These are phyloP conservation scores for Prunus dulcis DNA, from an alignment of 306 rosid genomes.

Conservation along the genomic window DNA sequence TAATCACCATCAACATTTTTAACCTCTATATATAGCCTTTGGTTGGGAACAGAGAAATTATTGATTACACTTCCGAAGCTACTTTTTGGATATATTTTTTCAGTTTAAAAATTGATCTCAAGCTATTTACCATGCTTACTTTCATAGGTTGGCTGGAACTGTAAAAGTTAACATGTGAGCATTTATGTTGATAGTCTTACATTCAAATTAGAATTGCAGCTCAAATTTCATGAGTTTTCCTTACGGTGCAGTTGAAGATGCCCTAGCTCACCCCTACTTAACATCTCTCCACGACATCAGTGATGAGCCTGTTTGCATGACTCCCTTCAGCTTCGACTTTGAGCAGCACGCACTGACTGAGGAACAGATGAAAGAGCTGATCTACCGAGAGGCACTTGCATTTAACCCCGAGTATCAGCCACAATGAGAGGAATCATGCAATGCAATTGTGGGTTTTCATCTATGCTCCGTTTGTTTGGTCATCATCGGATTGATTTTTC, in stretches of 20 bases:
- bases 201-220: not conserved
- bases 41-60: not conserved
- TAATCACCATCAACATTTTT: not conserved
- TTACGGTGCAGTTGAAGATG: constrained; percentile 70
- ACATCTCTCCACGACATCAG: constrained; percentile 96
- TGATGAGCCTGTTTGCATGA: constrained; percentile 93
- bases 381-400: constrained; percentile 89
- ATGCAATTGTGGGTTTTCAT: constrained; percentile 29
- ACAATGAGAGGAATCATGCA: constrained; percentile 30
- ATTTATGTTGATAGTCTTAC: not conserved
- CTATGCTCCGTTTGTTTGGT: constrained; percentile 37
- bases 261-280: constrained; percentile 89
- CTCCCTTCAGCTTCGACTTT: constrained; percentile 95
- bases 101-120: too few relatives aligned
- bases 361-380: constrained; percentile 96
- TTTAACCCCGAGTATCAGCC: constrained; percentile 87
- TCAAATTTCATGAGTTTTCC: constrained; percentile 2
- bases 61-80: not conserved
- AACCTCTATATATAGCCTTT: not conserved
- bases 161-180: not conserved
- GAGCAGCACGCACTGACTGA: constrained; percentile 92
- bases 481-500: constrained; percentile 31
- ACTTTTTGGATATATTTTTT: too few relatives aligned
- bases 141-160: too few relatives aligned
- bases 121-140: too few relatives aligned